Percentiles rank a stretch among this genome's conserved stretches.
phyloP scores from a whole-genome alignment of 306 rosid genomes.

The Pterocarpus santalinus region DNA sequence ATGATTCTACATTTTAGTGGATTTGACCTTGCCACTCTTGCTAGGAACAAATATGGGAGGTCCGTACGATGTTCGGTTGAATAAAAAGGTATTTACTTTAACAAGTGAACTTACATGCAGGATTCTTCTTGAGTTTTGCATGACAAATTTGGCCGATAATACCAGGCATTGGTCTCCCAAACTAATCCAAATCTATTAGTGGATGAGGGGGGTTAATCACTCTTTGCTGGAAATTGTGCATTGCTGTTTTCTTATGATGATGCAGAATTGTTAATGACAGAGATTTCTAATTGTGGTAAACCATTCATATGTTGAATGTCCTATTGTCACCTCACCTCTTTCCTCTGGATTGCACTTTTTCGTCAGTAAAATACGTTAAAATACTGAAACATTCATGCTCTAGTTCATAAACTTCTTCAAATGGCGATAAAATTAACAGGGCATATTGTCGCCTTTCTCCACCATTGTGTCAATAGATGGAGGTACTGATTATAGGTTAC shows the following conservation, averaged over 20 bases:
- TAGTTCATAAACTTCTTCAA: not conserved
- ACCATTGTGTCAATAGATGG: too few species aligned
- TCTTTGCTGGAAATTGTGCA: not conserved
- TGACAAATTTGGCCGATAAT: not conserved
- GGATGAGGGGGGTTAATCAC: not conserved
- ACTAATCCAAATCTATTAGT: not conserved
- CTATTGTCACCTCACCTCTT: too few species aligned
- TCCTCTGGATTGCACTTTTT: slow-evolving; percentile 10
- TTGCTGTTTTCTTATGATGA: too few species aligned
- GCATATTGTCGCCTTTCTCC: slow-evolving; percentile 15
- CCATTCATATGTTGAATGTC: too few species aligned
- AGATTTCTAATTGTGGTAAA: too few species aligned
- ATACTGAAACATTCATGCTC: not conserved
- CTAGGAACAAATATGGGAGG: slow-evolving; percentile 76
- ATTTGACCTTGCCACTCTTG: slow-evolving; percentile 76
- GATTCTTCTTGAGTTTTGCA: not conserved
- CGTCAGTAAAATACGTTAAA: not conserved
- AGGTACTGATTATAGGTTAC: too few species aligned
- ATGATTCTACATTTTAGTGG: slow-evolving; percentile 76
- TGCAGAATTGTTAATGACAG: too few species aligned
- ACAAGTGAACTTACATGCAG: not conserved
- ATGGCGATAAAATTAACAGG: not conserved
- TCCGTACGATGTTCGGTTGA: slow-evolving; percentile 76
- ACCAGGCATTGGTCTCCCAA: not conserved
- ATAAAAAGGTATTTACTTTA: slow-evolving; percentile 64